Base-by-base conservation (phyloP, 345 rosid genomes). In the Clarkia xantiana region DNA sequence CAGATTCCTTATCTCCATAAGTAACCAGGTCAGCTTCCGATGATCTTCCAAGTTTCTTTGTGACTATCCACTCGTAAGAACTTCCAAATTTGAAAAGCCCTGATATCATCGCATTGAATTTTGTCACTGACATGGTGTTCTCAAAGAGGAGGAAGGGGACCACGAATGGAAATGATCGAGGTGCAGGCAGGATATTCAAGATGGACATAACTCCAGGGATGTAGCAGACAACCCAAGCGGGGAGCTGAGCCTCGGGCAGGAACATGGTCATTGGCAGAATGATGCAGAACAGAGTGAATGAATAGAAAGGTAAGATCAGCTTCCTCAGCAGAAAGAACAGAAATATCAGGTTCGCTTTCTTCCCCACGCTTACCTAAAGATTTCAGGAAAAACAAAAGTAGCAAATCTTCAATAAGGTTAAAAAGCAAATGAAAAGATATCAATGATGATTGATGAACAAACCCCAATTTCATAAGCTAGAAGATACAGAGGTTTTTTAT, bases 111-210 rank as follows among this genome's bases (percentile, higher is more conserved):
- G 97, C 97, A 58, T 83, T 79, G 67, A 88, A 88, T 67, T 88
- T 88, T 71, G 97, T 88, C 44, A 88, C 97, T 0, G 94, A 88
- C 93, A 88, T 88, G 61, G 97, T 88, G 78, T 88, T 88, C 62
- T 88, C 97, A 49, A 88, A 88, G n/a, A 88, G 72, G 57, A 88
- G 93, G 63, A 79, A 88, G 0, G 97, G 97, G 57, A 85, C 94
- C 9, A 88, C 73, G 64, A 88, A 84, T 18, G 93, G 94, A 72
- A 88, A 84, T 11, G 97, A 88, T 36, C 79, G 62, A 11, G 89
- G 97, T 2, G 87, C 79, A 0, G 97, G 97, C 55, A 88, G 73
- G 67, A 88, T 80, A 62, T 75, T 84, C 65, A 88, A 59, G 66
- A 89, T 39, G 18, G 97, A 89, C 93, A 89, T 80, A 52, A 85